phyloP scores from a whole-genome alignment of 805 yeast genomes.

The Myxozyma vanderwaltii region DNA sequence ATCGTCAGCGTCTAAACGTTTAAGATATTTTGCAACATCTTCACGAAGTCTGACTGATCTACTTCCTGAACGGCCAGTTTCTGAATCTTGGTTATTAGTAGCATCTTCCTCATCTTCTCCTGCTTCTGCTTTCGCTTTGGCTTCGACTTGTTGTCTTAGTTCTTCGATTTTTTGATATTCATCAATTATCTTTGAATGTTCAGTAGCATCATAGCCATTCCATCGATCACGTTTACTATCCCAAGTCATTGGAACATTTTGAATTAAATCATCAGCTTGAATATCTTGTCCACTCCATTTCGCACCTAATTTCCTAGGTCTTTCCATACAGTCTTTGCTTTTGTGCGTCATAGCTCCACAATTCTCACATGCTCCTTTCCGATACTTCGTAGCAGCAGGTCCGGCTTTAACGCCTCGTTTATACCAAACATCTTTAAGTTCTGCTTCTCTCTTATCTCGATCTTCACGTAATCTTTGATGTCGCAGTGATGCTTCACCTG shows the following conservation, averaged over 20 bases:
- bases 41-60: constrained; percentile 63
- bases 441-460: constrained; percentile 27
- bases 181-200: constrained; percentile 56
- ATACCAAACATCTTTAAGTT: constrained; percentile 39
- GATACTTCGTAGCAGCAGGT: constrained; percentile 41
- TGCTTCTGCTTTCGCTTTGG: constrained; percentile 17
- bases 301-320: constrained; percentile 51
- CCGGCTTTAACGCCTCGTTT: constrained; percentile 40
- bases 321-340: constrained; percentile 59
- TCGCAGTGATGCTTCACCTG: constrained; percentile 35
- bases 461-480: constrained; percentile 38
- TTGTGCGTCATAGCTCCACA: constrained; percentile 59
- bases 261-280: constrained; percentile 38
- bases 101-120: constrained; percentile 34
- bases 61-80: constrained; percentile 43
- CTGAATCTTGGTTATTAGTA: not conserved
- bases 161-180: constrained; percentile 50
- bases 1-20: constrained; percentile 53
- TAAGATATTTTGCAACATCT: constrained; percentile 72
- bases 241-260: constrained; percentile 48
- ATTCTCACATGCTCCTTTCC: constrained; percentile 54
- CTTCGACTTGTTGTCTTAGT: constrained; percentile 33
- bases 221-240: constrained; percentile 78
- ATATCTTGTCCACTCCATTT: constrained; percentile 42
- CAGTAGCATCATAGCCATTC: constrained; percentile 73